Evolutionary conservation across 1,284 basidiomycete genomes (phyloP), one percentile per base, ranked within the genome.

Genomic region (Microbotryum scabiosae): DNA sequence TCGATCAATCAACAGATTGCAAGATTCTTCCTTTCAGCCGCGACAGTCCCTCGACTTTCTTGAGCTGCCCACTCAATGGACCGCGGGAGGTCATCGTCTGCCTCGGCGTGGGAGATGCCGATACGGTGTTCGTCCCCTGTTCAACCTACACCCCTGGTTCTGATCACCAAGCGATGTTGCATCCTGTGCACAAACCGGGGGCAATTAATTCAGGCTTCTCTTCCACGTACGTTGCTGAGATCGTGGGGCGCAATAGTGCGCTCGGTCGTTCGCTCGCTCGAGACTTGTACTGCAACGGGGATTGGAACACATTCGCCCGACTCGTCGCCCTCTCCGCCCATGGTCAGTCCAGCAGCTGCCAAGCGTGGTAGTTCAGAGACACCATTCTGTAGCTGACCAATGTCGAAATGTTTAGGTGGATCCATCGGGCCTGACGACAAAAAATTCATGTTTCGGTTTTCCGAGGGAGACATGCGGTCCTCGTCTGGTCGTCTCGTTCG

Each of bases 261-360:
- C 83, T 88, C n/a, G 86, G 87, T 9, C 82, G 88, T 51, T 85
- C 86, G 1, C 80, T 90, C 30, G 85, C 88, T 26, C 82, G 87
- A 60, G 87, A 90, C 70, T 85, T 89, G 84, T 90, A 90, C 73
- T 88, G 86, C 48, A 90, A 90, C 75, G 87, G 85, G 60, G 23
- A 54, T 30, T 90, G 88, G 88, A 86, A 85, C 71, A 87, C 87
- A 5, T 90, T 90, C 69, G 85, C 88, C 72, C 82, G 88, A 21
- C 79, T 90, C 5, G 84, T 87, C 5, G 86, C 86, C 2, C 88
- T 90, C 66, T 87, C 90, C 1, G 86, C 88, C 18, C 87, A 87
- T 2, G 88, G 88, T 20, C 88, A 88, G 4, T 87, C 85, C 0
- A 89, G 90, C 59, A 88, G 87, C 87, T 87, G 73, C 43, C 83